Base-by-base conservation (phyloP, 2,329 filamentous ascomycete genomes). In the Fusarium protoensiforme region DNA sequence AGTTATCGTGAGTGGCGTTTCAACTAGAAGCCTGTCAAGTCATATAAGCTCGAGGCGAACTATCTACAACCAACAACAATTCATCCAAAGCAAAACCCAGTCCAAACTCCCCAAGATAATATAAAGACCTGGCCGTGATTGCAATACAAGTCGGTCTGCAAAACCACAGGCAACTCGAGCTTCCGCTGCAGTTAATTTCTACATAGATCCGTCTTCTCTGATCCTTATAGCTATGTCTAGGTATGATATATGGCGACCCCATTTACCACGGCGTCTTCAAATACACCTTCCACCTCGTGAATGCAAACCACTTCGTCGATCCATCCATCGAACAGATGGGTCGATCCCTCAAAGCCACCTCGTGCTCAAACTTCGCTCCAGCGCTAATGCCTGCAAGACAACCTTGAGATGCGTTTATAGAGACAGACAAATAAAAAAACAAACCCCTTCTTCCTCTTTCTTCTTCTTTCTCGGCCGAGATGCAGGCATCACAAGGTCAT, bases 391-490 rank as follows among this genome's bases (percentile, higher is more conserved):
- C 74, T 58, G 33, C 68, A 70, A 73, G 72, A 75, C 74, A 75
- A 69, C 68, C 69, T 69, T 69, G 71, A 78, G 73, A 78, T 77
- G 76, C 76, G 75, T 72, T 72, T 77, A 76, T 76, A 75, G 68
- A 48, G 69, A 74, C 71, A 72, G 62, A 73, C 71, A 73, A 76
- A 68, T 77, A 73, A 73, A 68, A 73, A 74, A 61, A 67, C 69
- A 75, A 64, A 56, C 66, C 69, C 64, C 53, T 58, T 59, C 46
- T 51, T 36, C 41, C 41, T 67, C 61, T 41, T 62, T 46, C 62
- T 61, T 74, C 73, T 68, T 63, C 60, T 54, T 51, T 51, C 24
- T 39, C 62, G 56, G 65, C 68, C 51, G 22, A 65, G 65, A 69
- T 56, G 36, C 58, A 66, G 64, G 48, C 62, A 70, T 39, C 69